Percentiles rank a stretch among this genome's conserved stretches.
phyloP scores from a whole-genome alignment of 2,329 filamentous ascomycete species.

The Leptographium lundbergii region DNA sequence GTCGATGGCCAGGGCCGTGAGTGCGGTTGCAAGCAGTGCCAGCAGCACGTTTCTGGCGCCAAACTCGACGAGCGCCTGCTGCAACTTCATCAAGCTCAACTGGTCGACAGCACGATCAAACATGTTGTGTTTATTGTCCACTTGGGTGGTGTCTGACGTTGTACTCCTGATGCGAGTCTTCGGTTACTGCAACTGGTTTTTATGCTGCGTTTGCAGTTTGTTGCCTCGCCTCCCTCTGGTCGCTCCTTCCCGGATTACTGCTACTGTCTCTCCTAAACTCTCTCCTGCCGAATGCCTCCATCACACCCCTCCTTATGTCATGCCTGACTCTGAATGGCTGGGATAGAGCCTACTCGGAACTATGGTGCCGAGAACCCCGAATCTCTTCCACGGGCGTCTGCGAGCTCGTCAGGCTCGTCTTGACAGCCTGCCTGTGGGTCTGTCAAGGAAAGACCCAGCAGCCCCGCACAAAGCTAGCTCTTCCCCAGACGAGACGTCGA shows the following conservation, averaged over 20 bases:
- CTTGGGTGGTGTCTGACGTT: not conserved
- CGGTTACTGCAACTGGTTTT: not conserved
- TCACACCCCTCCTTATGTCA: not conserved
- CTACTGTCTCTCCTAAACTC: not conserved
- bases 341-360: not conserved
- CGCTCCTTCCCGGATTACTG: not conserved
- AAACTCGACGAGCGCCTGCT: slow-evolving; percentile 12
- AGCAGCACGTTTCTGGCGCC: slow-evolving; percentile 11
- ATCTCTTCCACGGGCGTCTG: not conserved
- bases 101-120: slow-evolving; percentile 12
- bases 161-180: not conserved
- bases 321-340: not conserved
- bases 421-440: not conserved
- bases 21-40: slow-evolving; percentile 14
- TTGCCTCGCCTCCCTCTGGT: not conserved
- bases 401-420: not conserved
- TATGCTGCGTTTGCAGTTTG: not conserved
- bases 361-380: not conserved
- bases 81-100: slow-evolving; percentile 14
- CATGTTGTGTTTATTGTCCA: slow-evolving; percentile 12
- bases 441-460: not conserved
- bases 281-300: not conserved
- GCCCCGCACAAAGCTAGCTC: not conserved
- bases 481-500: not conserved
- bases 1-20: slow-evolving; percentile 22